Percentiles rank a stretch among this genome's conserved stretches.
These are phyloP conservation scores for Euphorbia pulcherrima DNA, from an alignment of 345 rosid genomes.

Conservation along the genomic window DNA sequence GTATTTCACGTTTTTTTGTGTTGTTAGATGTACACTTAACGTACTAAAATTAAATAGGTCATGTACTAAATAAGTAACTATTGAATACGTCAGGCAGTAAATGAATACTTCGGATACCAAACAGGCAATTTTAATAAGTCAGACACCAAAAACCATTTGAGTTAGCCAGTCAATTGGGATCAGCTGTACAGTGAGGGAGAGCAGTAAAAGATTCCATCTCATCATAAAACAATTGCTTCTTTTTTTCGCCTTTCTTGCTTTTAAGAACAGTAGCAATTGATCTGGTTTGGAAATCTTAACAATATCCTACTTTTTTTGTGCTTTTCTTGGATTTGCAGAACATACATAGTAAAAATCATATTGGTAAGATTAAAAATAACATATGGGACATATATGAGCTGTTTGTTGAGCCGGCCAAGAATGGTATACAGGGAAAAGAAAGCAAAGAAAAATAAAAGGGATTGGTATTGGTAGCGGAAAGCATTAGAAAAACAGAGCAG, in stretches of 20 bases:
- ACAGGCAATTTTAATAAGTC: no score
- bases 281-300: constrained; percentile 37
- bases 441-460: neutral
- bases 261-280: constrained; percentile 29
- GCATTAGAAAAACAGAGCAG: neutral
- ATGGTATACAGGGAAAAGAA: no score
- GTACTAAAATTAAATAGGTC: no score
- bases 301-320: constrained; percentile 30
- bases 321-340: constrained; percentile 29
- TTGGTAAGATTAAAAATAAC: neutral
- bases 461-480: neutral
- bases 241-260: constrained; percentile 31
- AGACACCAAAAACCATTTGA: no score
- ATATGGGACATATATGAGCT: constrained; percentile 13
- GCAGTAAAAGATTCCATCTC: constrained; percentile 29
- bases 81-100: no score
- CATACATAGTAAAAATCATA: neutral
- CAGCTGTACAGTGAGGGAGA: constrained; percentile 36
- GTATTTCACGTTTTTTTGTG: no score
- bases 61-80: no score
- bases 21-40: no score
- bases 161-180: no score
- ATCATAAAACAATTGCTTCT: constrained; percentile 11
- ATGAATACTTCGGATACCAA: no score
- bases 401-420: constrained; percentile 3